phyloP scores from a whole-genome alignment of 139 green algal species.

The Limnomonas spitsbergensis region DNA sequence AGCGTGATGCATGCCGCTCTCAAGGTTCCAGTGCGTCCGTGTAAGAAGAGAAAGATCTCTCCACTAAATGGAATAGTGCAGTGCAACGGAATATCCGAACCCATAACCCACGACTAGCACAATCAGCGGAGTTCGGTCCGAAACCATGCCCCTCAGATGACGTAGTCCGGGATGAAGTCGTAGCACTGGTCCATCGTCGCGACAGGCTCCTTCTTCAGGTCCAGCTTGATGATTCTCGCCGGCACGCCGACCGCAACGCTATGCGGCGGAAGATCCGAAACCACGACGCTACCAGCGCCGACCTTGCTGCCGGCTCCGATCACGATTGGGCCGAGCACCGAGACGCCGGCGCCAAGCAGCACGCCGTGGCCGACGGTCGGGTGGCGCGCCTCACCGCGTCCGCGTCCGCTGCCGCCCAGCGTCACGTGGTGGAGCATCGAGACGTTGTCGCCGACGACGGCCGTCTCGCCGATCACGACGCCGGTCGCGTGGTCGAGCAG shows the following conservation, averaged over 20 bases:
- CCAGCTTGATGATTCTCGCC: slow-evolving; percentile 60
- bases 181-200: slow-evolving; percentile 75
- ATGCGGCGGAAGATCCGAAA: slow-evolving; percentile 71
- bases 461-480: slow-evolving; percentile 22
- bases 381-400: slow-evolving; percentile 54
- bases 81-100: too few species aligned
- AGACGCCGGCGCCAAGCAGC: slow-evolving; percentile 82
- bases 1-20: too few species aligned
- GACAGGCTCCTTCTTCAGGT: slow-evolving; percentile 56
- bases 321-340: slow-evolving; percentile 73
- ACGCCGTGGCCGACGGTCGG: slow-evolving; percentile 81
- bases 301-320: slow-evolving; percentile 81
- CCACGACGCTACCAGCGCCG: slow-evolving; percentile 82
- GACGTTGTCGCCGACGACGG: slow-evolving; percentile 82
- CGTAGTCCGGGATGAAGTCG: slow-evolving; percentile 56
- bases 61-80: too few species aligned
- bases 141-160: slow-evolving; percentile 55
- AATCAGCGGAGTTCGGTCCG: too few species aligned
- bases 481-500: slow-evolving; percentile 89
- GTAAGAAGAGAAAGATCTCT: too few species aligned
- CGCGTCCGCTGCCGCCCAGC: slow-evolving; percentile 79
- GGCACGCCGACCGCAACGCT: slow-evolving; percentile 89
- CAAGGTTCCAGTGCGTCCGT: too few species aligned
- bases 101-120: too few species aligned
- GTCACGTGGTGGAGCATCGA: slow-evolving; percentile 96